Percentiles rank a stretch among this genome's conserved stretches.
phyloP scores from a whole-genome alignment of 768 basidiomycete genomes.

The Russula lepida region DNA sequence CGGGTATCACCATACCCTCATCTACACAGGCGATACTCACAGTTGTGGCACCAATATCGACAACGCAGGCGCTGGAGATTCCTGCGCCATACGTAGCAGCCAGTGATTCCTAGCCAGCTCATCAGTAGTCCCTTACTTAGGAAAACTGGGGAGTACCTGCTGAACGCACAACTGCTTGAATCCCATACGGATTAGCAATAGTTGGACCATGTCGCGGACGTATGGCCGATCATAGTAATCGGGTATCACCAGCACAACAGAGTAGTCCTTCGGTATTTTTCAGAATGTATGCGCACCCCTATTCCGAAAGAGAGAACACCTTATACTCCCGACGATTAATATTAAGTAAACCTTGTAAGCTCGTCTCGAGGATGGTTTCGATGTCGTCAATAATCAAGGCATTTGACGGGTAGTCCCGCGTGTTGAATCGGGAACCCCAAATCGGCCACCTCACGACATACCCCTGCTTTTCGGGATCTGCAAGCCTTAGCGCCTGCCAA shows the following conservation, averaged over 20 bases:
- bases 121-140: constrained; percentile 2
- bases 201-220: constrained; percentile 64
- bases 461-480: constrained; percentile 56
- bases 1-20: constrained; percentile 80
- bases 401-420: constrained; percentile 59
- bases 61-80: constrained; percentile 89
- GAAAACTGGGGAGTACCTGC: constrained; percentile 46
- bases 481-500: constrained; percentile 55
- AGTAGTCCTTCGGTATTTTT: constrained; percentile 55
- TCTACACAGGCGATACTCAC: constrained; percentile 91
- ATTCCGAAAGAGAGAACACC: constrained; percentile 32
- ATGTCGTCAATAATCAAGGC: constrained; percentile 73
- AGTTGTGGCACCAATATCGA: constrained; percentile 82
- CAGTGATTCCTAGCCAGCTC: constrained; percentile 62
- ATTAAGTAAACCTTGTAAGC: constrained; percentile 52
- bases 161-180: constrained; percentile 92
- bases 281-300: constrained; percentile 2
- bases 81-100: constrained; percentile 95
- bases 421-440: constrained; percentile 74
- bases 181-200: constrained; percentile 71
- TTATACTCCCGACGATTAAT: constrained; percentile 49
- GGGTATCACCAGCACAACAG: constrained; percentile 81
- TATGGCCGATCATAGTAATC: constrained; percentile 85
- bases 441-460: constrained; percentile 82
- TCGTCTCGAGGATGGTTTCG: constrained; percentile 54